Evolutionary conservation across 2,329 filamentous ascomycete species (phyloP).

Genomic region (Erysiphe pulchra): DNA sequence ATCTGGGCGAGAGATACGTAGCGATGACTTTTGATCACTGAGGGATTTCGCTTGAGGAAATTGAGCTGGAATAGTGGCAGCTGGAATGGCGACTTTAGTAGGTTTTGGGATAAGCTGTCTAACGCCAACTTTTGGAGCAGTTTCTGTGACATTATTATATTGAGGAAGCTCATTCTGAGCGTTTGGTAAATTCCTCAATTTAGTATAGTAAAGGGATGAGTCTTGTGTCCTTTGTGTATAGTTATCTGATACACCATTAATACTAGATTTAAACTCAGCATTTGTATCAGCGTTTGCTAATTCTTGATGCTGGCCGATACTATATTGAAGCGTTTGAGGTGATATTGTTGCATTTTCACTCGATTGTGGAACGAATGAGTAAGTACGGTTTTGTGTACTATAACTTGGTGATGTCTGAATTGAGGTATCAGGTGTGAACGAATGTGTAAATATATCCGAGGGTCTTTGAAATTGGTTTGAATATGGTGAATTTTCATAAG

Average conservation of each 20-base stretch:
- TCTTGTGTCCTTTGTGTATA: conserved; percentile 6
- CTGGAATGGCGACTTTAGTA: neutral
- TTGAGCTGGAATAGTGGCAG: conserved; percentile 1
- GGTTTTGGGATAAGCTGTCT: neutral
- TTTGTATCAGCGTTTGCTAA: conserved; percentile 5
- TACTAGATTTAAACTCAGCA: conserved; percentile 5
- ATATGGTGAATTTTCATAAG: conserved; percentile 11
- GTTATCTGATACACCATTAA: conserved; percentile 3
- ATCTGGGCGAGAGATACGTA: conserved; percentile 9
- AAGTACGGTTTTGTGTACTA: conserved; percentile 7
- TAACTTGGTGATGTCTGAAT: conserved; percentile 6
- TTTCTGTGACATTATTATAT: neutral
- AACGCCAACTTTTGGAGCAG: neutral
- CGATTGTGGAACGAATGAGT: conserved; percentile 6
- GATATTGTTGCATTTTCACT: conserved; percentile 8
- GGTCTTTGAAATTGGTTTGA: conserved; percentile 7
- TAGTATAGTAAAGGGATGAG: conserved; percentile 1
- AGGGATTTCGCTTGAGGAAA: conserved; percentile 1
- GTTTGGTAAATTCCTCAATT: neutral
- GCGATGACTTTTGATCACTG: neutral
- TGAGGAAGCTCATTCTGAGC: neutral
- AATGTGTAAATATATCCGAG: conserved; percentile 8
- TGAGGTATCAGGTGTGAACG: conserved; percentile 9
- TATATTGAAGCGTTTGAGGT: conserved; percentile 12
- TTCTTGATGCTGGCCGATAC: conserved; percentile 6